These are phyloP conservation scores for Cytospora mali DNA, from an alignment of 2,329 filamentous ascomycete genomes.

Conservation along the genomic window DNA sequence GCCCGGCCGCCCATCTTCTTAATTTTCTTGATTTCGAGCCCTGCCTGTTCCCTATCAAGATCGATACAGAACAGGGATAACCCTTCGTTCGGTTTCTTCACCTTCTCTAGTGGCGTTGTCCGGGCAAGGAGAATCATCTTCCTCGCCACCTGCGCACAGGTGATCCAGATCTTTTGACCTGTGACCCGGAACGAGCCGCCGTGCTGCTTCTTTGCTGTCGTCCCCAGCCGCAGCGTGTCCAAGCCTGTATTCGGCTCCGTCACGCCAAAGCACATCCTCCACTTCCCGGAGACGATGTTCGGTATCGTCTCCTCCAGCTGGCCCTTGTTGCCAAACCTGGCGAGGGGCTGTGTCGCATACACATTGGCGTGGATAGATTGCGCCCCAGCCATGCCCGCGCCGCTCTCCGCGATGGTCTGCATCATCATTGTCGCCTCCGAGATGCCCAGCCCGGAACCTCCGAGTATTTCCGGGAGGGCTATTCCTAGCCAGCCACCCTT, in stretches of 20 bases:
- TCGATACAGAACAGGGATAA: conserved; percentile 82
- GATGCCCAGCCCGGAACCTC: conserved; percentile 75
- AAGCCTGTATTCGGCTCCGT: conserved; percentile 83
- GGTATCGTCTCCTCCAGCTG: conserved; percentile 68
- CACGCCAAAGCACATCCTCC: conserved; percentile 78
- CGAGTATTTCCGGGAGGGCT: conserved; percentile 72
- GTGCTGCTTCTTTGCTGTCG: conserved; percentile 56
- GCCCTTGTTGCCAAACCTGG: conserved; percentile 68
- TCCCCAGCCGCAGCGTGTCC: conserved; percentile 73
- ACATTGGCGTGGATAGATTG: conserved; percentile 68
- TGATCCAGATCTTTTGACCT: conserved; percentile 90
- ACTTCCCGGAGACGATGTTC: conserved; percentile 71
- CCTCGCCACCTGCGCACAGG: conserved; percentile 77
- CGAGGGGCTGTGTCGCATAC: conserved; percentile 75
- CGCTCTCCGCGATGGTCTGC: conserved; percentile 77
- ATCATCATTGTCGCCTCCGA: conserved; percentile 87
- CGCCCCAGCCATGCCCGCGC: conserved; percentile 75
- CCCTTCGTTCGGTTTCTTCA: conserved; percentile 71
- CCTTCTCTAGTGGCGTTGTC: conserved; percentile 70
- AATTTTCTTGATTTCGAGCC: conserved; percentile 70
- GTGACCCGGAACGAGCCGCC: conserved; percentile 67
- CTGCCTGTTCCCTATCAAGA: conserved; percentile 62
- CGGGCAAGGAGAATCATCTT: conserved; percentile 84
- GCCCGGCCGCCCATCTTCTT: conserved; percentile 85
- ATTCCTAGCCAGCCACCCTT: conserved; percentile 81